Percentiles rank a stretch among this genome's conserved stretches.
Conservation (phyloP, 768 basidiomycete species). For the Suillus fuscotomentosus region DNA sequence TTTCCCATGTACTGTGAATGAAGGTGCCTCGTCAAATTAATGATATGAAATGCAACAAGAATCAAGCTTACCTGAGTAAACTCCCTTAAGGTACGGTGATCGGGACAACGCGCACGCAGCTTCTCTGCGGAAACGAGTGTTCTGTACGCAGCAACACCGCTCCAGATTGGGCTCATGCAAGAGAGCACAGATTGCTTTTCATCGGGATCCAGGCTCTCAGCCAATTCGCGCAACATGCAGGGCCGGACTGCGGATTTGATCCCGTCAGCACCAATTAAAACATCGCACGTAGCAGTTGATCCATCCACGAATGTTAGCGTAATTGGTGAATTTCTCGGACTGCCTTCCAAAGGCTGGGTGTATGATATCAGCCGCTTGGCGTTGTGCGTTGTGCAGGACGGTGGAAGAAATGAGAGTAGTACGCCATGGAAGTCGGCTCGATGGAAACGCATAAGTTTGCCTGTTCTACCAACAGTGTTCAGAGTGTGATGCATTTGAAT, state of each 20-base stretch:
- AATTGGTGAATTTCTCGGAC: slow-evolving; percentile 27
- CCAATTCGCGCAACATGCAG: slow-evolving; percentile 32
- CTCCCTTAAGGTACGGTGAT: slow-evolving; percentile 46
- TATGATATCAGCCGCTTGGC: slow-evolving; percentile 62
- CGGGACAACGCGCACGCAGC: slow-evolving; percentile 40
- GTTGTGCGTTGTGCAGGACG: slow-evolving; percentile 45
- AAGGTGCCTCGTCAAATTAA: background rate
- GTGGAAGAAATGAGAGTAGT: slow-evolving; percentile 49
- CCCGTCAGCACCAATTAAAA: slow-evolving; percentile 69
- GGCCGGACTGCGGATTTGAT: slow-evolving; percentile 53
- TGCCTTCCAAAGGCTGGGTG: slow-evolving; percentile 35
- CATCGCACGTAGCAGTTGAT: slow-evolving; percentile 55
- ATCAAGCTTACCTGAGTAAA: slow-evolving; percentile 44
- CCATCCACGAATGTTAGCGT: slow-evolving; percentile 63
- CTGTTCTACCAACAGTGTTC: slow-evolving; percentile 27
- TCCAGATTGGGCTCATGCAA: slow-evolving; percentile 54
- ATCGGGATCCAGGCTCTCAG: slow-evolving; percentile 32
- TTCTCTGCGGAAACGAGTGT: slow-evolving; percentile 52
- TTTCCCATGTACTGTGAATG: slow-evolving; percentile 54
- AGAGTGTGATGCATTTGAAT: background rate
- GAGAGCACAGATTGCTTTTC: slow-evolving; percentile 42
- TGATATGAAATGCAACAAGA: background rate
- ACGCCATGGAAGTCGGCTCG: slow-evolving; percentile 66
- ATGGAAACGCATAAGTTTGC: slow-evolving; percentile 52
- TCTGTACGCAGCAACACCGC: slow-evolving; percentile 58